Conservation (phyloP, 2,329 filamentous ascomycete genomes). For the Colletotrichum tanaceti region DNA sequence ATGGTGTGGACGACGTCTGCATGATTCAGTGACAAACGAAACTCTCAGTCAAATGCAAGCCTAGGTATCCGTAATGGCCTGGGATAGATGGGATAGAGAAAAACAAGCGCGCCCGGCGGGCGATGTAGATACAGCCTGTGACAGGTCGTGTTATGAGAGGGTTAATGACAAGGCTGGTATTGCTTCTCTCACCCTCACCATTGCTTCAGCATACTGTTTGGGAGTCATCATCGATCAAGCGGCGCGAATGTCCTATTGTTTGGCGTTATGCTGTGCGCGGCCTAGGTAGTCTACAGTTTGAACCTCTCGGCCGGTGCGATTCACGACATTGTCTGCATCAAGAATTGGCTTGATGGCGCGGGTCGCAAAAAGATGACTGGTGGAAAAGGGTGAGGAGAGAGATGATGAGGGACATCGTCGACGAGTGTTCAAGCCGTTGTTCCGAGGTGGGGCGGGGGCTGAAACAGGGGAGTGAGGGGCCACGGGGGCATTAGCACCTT, state of each 20-base stretch:
- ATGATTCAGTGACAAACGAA: constrained; percentile 6
- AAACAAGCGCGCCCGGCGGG: neutral
- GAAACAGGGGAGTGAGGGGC: constrained; percentile 16
- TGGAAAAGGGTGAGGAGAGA: neutral
- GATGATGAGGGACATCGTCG: neutral
- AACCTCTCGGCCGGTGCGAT: neutral
- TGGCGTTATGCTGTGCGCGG: too few relatives aligned
- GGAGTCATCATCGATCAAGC: neutral
- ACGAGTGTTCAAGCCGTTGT: neutral
- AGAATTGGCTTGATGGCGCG: neutral
- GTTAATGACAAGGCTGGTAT: neutral
- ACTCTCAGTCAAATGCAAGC: neutral
- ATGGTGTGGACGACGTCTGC: neutral
- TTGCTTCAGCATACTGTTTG: neutral
- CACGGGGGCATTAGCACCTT: neutral
- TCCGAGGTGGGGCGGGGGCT: neutral
- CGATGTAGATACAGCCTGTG: neutral
- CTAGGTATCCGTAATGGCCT: neutral
- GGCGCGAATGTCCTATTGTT: neutral
- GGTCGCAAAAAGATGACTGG: neutral
- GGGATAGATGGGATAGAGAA: neutral
- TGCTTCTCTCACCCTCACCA: constrained; percentile 8
- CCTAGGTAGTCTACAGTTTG: neutral
- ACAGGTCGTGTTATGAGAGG: neutral
- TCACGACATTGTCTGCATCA: neutral